Evolutionary conservation across 441 rosid species (phyloP).

Genomic region (Kokia cookei): DNA sequence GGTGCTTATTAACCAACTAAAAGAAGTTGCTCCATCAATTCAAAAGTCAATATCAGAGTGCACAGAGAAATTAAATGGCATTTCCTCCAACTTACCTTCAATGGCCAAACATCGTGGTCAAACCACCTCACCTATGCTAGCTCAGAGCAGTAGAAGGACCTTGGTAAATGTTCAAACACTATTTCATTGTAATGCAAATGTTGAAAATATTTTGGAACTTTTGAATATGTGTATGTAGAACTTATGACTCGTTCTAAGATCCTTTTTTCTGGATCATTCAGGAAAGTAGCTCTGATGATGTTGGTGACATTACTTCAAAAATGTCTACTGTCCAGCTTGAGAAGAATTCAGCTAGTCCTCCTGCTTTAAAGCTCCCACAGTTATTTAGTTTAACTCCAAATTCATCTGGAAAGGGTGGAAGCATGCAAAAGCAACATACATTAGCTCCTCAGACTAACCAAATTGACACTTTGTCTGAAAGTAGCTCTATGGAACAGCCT

Average conservation of each 20-base stretch:
- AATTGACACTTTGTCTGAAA: constrained; percentile 58
- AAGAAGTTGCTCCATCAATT: constrained; percentile 90
- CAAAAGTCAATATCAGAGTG: constrained; percentile 86
- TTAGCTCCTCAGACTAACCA: constrained; percentile 52
- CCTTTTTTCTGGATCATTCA: constrained; percentile 23
- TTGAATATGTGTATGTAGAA: neutral
- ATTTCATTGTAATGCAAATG: neutral
- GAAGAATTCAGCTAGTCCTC: constrained; percentile 66
- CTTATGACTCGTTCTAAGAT: constrained; percentile 9
- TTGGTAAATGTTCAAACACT: constrained; percentile 36
- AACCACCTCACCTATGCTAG: constrained; percentile 59
- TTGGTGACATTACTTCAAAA: constrained; percentile 63
- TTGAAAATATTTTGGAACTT: neutral
- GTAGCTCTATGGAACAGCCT: constrained; percentile 53
- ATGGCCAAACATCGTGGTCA: constrained; percentile 49
- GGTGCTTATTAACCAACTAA: constrained; percentile 95
- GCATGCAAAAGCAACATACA: constrained; percentile 65
- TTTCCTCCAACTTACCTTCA: constrained; percentile 71
- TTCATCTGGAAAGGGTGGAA: constrained; percentile 81
- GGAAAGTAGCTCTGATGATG: constrained; percentile 75
- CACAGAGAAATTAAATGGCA: constrained; percentile 67
- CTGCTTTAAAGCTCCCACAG: constrained; percentile 93
- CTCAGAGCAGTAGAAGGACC: constrained; percentile 77
- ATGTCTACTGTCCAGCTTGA: constrained; percentile 78
- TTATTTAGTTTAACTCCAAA: constrained; percentile 88